Evolutionary conservation across 2,329 filamentous ascomycete genomes (phyloP), one percentile per base, ranked within the genome.

Genomic region (Paramyrothecium sp.): DNA sequence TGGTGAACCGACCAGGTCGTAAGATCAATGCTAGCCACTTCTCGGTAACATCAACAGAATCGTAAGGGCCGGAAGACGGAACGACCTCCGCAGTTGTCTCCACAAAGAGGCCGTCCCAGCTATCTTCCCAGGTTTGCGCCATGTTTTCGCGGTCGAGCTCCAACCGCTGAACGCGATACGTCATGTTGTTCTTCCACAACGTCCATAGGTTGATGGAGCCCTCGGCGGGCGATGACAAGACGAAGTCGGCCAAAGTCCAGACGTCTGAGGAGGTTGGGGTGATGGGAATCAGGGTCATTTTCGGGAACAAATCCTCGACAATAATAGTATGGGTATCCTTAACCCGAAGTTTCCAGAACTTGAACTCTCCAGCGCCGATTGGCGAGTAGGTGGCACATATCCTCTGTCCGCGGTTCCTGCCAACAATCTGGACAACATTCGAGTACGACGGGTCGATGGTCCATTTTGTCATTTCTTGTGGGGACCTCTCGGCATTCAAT

Each of bases 1-100:
- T 82, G 0, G 90, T 89, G 69, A 96, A 98, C 55, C 89, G 86
- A 17, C 91, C 92, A 2, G 95, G 94, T 58, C 86, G 87, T 65
- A 98, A 83, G 57, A 99, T 86, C 62, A 90, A 89, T 26, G 89
- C 81, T 10, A 97, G 77, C 95, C 95, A 99, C 70, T 90, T 90
- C 65, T 97, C 91, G 0, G 88, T 89, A 7, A 87, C 79, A 71
- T 93, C 89, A 30, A 85, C 82, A 34, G 88, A 76, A 67, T 91
- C 88, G 59, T 84, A 84, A 16, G 84, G 74, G 16, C 84, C 79
- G n/a, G 87, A 81, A 17, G 80, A 75, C 34, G 85, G 86, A 7
- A 83, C 79, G 3, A 80, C 75, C 21, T 81, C 75, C 30, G 80
- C 71, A 11, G 81, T 73, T 20, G 79, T 82, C 58, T 91, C 89